These are phyloP conservation scores for Venustampulla echinocandica DNA, from an alignment of 495 filamentous ascomycete genomes.

Conservation along the genomic window DNA sequence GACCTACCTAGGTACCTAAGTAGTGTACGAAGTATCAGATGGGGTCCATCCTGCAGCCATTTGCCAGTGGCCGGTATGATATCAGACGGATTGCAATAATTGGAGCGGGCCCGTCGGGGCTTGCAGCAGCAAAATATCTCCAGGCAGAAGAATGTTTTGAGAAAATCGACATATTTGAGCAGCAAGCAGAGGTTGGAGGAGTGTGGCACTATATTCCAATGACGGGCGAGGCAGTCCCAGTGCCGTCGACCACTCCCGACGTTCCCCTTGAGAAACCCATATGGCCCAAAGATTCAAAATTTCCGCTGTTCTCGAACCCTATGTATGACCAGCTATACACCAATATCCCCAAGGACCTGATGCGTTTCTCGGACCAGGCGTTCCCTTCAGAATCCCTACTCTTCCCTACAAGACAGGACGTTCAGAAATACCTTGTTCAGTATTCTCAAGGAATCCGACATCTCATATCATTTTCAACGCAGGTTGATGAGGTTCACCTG, in stretches of 20 bases:
- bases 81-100: conserved; percentile 55
- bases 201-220: conserved; percentile 67
- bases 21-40: no score
- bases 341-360: conserved; percentile 77
- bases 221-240: conserved; percentile 3
- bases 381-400: conserved; percentile 55
- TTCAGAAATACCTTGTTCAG: conserved; percentile 62
- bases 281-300: conserved; percentile 26
- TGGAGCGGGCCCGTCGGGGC: conserved; percentile 61
- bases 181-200: conserved; percentile 64
- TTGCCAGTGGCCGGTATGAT: conserved; percentile 2
- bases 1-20: no score
- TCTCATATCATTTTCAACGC: conserved; percentile 18
- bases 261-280: conserved; percentile 31
- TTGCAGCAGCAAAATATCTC: conserved; percentile 62
- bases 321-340: conserved; percentile 76
- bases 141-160: conserved; percentile 63
- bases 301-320: conserved; percentile 50
- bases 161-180: conserved; percentile 71
- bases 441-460: conserved; percentile 44
- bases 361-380: conserved; percentile 65
- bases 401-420: conserved; percentile 59
- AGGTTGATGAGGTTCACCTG: conserved; percentile 13
- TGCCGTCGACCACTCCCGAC: conserved; percentile 14
- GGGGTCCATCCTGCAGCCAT: neutral